Evolutionary conservation across 2,329 filamentous ascomycete genomes (phyloP).

Genomic region (Pseudodiploospora longispora): DNA sequence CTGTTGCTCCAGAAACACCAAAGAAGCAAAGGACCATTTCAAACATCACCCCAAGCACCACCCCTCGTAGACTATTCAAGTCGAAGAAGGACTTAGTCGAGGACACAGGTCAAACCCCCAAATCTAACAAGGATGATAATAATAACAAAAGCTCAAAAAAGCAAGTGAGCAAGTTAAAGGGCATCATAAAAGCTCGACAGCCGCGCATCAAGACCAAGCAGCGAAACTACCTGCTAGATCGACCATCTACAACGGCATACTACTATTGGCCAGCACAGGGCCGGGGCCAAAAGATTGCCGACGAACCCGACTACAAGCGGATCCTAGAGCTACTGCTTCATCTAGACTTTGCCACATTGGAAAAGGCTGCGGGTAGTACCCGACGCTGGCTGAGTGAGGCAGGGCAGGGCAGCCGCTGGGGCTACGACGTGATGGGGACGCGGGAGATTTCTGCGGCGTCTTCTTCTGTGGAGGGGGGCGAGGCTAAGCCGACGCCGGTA

Average conservation of each 20-base stretch:
- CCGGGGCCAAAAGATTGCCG: conserved; percentile 55
- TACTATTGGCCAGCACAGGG: conserved; percentile 58
- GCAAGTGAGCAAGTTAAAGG: conserved; percentile 42
- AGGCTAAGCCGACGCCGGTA: conserved; percentile 6
- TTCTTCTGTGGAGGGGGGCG: conserved; percentile 1
- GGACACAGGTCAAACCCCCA: conserved; percentile 1
- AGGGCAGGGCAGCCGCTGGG: conserved; percentile 45
- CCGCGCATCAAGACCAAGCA: conserved; percentile 57
- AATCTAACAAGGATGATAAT: conserved; percentile 4
- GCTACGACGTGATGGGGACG: conserved; percentile 39
- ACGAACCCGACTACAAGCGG: conserved; percentile 57
- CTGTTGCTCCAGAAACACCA: conserved; percentile 22
- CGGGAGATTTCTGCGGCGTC: conserved; percentile 17
- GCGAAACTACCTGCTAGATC: conserved; percentile 40
- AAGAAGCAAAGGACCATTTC: conserved; percentile 17
- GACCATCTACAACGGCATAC: conserved; percentile 47
- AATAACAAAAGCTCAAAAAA: conserved; percentile 25
- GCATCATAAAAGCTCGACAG: conserved; percentile 53
- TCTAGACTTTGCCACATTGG: conserved; percentile 62
- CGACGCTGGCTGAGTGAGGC: conserved; percentile 63
- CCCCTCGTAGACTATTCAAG: conserved; percentile 25
- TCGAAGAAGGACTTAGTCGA: conserved; percentile 11
- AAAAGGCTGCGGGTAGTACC: conserved; percentile 57
- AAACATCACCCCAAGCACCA: conserved; percentile 22
- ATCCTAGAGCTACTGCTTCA: conserved; percentile 62